Conservation (phyloP, 2,329 filamentous ascomycete species). For the Exserohilum turcica region DNA sequence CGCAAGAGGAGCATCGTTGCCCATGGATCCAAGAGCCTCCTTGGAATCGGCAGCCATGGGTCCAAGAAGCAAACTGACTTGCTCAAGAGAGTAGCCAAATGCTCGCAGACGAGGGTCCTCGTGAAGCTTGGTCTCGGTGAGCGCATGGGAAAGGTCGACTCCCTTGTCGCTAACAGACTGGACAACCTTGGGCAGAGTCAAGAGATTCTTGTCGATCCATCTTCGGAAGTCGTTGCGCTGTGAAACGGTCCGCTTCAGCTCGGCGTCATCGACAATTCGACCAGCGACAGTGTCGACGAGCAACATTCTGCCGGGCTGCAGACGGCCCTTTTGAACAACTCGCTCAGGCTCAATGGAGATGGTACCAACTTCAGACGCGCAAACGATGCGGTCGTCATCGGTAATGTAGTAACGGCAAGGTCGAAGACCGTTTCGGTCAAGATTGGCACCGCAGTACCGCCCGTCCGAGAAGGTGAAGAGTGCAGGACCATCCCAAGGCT, state of each 20-base stretch:
- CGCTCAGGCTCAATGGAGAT: conserved; percentile 89
- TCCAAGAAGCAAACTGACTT: conserved; percentile 86
- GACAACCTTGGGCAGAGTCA: conserved; percentile 78
- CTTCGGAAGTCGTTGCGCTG: conserved; percentile 83
- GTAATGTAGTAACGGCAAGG: conserved; percentile 97
- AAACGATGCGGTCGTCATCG: conserved; percentile 95
- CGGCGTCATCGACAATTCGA: conserved; percentile 90
- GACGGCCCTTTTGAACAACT: conserved; percentile 87
- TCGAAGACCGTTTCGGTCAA: conserved; percentile 92
- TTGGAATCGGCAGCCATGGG: conserved; percentile 98
- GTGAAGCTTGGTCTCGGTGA: conserved; percentile 74
- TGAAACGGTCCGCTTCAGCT: conserved; percentile 88
- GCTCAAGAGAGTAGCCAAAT: conserved; percentile 94
- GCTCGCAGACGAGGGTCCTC: conserved; percentile 83
- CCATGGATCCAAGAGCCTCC: conserved; percentile 96
- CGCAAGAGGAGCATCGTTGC: conserved; percentile 91
- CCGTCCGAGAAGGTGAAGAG: conserved; percentile 97
- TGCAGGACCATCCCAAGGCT: conserved; percentile 96
- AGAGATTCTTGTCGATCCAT: conserved; percentile 85
- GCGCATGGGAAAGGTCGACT: conserved; percentile 68
- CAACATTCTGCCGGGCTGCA: conserved; percentile 95
- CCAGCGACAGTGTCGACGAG: conserved; percentile 90
- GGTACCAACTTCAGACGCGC: conserved; percentile 93
- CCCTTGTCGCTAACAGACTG: conserved; percentile 63
- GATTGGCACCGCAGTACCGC: conserved; percentile 93